Evolutionary conservation across 495 filamentous ascomycete genomes (phyloP), one percentile per base, ranked within the genome.

Genomic region (Daldinia decipiens): DNA sequence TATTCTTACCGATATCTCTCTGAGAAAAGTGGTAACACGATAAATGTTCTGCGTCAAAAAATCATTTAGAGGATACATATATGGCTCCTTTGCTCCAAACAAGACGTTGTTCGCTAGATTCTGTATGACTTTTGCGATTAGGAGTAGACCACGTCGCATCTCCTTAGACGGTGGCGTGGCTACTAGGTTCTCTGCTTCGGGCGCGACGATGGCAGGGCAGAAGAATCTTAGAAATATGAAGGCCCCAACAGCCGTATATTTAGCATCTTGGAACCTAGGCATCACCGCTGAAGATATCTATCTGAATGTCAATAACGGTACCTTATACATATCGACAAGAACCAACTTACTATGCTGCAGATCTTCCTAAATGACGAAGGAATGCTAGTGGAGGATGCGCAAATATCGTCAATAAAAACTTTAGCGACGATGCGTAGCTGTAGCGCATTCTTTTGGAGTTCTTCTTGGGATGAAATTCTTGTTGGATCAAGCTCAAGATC

Each of bases 141-240:
- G 82, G 26, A 91, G 80, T 27, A 91, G 77, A 3, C 88, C 88
- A 60, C 88, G 82, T 19, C 88, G 82, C 86, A 90, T 88, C 64
- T 90, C 87, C 71, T 90, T 90, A 5, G 87, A 87, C 12, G 87
- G 87, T 12, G 86, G 67, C 13, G 76, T 79, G 31, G 79, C 71
- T 19, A 89, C 84, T n/a, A 91, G 80, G 4, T 87, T 87, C 74
- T 91, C 88, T 7, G 81, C 85, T 74, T 91, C 88, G 0, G 88
- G 88, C 3, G 88, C 86, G 9, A 91, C 88, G 65, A 91, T 90
- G 15, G 88, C 88, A 21, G 88, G 88, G 62, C 88, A 90, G 71
- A 91, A 91, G 80, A 90, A 91, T 13, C 88, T 84, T 17, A 91
- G 79, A 70, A 91, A 91, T 60, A 91, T 88, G 72, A 91, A 91